Base-by-base conservation (phyloP, 108 stramenopile species). In the Aurantiochytrium sp. region DNA sequence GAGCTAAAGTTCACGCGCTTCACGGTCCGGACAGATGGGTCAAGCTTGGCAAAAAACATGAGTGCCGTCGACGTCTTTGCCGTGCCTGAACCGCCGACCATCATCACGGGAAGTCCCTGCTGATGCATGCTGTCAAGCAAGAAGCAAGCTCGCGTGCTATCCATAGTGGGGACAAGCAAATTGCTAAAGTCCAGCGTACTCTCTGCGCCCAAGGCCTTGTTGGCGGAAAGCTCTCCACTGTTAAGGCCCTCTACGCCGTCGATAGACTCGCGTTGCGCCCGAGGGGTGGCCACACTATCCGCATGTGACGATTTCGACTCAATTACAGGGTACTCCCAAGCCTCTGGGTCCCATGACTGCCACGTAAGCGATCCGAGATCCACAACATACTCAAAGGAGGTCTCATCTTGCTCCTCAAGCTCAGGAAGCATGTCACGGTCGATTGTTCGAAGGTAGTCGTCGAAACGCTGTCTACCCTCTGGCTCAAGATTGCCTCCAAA, bases 141-240 rank as follows among this genome's bases (percentile, higher is more conserved):
- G 87, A 95, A 94, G 29, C 91, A 87, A 4, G 96, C 95, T 55
- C 97, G 93, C 8, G 96, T 96, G 23, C 95, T 96, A 90, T 97
- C 97, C 95, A 97, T 96, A 2, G 96, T 97, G 47, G 97, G 97
- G 25, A 97, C 96, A 87, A 97, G 93, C 58, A 97, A 93, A 88
- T 96, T 96, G 25, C 94, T 92, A 93, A 97, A 97, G 89, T 97
- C 96, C 5, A 97, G 95, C n/a, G 53, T 16, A 55, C 93, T 16
- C 55, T 57, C 55, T 1, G 55, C 14, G 55, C 55, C 55, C 55
- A 8, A 57, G 55, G 14, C 55, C 55, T 57, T 57, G 55, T 16
- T 57, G 55, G 55, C 55, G 55, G 55, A 57, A 57, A 8, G 14
- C 4, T 16, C 55, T 57, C 55, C 55, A 16, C 35, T 35, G 35